Percentiles rank a stretch among this genome's conserved stretches.
These are phyloP conservation scores for Amylocarpus encephaloides DNA, from an alignment of 2,329 filamentous ascomycete genomes.

Conservation along the genomic window DNA sequence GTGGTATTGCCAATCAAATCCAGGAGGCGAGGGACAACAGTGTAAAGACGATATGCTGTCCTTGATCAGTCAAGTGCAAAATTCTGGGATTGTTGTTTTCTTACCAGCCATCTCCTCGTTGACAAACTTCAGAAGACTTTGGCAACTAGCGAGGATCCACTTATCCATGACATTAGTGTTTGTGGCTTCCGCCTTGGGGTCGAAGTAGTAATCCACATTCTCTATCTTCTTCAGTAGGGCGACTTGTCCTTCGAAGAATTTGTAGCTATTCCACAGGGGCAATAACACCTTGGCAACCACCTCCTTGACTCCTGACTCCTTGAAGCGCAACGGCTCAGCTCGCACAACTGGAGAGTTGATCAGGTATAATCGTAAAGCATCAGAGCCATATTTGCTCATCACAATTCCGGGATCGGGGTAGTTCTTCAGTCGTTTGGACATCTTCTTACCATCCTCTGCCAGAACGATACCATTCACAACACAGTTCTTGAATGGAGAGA, in stretches of 20 bases:
- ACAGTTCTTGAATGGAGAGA: constrained; percentile 86
- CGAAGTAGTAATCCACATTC: constrained; percentile 69
- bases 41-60: constrained; percentile 71
- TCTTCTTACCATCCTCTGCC: constrained; percentile 95
- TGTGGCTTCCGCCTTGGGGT: constrained; percentile 65
- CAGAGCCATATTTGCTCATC: constrained; percentile 83
- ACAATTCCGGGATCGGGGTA: constrained; percentile 82
- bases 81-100: constrained; percentile 23
- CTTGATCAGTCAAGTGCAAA: constrained; percentile 7
- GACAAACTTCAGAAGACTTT: constrained; percentile 85
- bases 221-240: constrained; percentile 80
- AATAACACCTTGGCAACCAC: constrained; percentile 87
- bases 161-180: constrained; percentile 93
- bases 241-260: constrained; percentile 90
- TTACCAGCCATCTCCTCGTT: constrained; percentile 83
- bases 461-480: constrained; percentile 95
- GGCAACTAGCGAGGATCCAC: constrained; percentile 90
- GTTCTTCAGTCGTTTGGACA: constrained; percentile 96
- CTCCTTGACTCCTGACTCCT: constrained; percentile 87
- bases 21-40: constrained; percentile 79
- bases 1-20: constrained; percentile 87
- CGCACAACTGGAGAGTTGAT: constrained; percentile 95
- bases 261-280: constrained; percentile 93
- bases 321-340: constrained; percentile 84
- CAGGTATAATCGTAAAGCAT: constrained; percentile 88